Conservation (phyloP, 129 eudicot genomes). For the Centella asiatica region DNA sequence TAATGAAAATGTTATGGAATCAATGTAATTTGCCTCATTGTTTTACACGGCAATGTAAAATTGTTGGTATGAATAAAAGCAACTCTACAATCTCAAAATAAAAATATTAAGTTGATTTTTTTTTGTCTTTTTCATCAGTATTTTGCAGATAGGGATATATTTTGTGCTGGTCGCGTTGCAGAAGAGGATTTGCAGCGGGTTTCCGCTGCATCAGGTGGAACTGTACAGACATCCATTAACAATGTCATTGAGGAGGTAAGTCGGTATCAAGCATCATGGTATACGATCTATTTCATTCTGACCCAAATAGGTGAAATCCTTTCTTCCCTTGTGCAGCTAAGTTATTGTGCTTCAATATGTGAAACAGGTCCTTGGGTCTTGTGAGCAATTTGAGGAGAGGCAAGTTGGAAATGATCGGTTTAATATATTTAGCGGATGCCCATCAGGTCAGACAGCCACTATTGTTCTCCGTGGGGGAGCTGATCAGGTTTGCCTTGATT, state of each 20-base stretch:
- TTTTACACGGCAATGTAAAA: too few relatives aligned
- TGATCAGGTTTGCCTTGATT: slow-evolving; percentile 53
- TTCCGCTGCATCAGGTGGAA: slow-evolving; percentile 94
- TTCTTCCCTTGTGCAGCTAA: slow-evolving; percentile 1
- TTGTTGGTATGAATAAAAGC: too few relatives aligned
- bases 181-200: slow-evolving; percentile 97
- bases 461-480: slow-evolving; percentile 94
- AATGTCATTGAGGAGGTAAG: slow-evolving; percentile 85
- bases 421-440: slow-evolving; percentile 86
- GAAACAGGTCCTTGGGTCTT: slow-evolving; percentile 76
- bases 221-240: slow-evolving; percentile 95
- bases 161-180: slow-evolving; percentile 96
- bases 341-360: not conserved
- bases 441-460: slow-evolving; percentile 74
- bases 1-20: too few relatives aligned
- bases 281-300: not conserved
- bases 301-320: not conserved
- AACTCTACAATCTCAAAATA: not conserved
- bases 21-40: not conserved
- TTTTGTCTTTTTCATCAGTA: slow-evolving; percentile 58
- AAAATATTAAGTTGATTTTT: not conserved
- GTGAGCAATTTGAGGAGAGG: slow-evolving; percentile 72
- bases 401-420: slow-evolving; percentile 92
- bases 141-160: slow-evolving; percentile 97
- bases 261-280: not conserved